phyloP scores from a whole-genome alignment of 176 grass and related monocot genomes.

The Urochloa ruziziensis region DNA sequence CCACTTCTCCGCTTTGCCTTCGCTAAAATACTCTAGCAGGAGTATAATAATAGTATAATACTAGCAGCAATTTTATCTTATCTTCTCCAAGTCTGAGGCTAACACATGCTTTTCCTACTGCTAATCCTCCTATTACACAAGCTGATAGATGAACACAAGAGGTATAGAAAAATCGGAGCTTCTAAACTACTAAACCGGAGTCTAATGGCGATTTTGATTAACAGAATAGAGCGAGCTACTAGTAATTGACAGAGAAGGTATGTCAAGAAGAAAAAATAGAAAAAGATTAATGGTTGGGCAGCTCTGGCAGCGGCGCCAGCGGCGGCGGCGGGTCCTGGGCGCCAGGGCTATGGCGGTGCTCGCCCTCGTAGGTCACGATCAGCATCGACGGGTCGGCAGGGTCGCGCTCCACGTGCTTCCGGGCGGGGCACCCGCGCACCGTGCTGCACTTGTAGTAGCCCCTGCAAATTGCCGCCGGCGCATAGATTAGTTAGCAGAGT shows the following conservation, averaged over 20 bases:
- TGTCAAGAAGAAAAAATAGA: background rate
- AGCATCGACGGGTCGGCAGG: conserved; percentile 69
- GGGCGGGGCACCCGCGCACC: conserved; percentile 63
- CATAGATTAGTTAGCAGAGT: background rate
- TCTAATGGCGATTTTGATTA: background rate
- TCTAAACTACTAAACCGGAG: no score
- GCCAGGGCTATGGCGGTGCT: conserved; percentile 53
- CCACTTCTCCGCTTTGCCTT: background rate
- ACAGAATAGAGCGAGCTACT: background rate
- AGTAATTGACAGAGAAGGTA: background rate
- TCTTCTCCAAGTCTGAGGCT: background rate
- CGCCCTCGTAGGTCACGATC: conserved; percentile 85
- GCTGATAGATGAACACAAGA: background rate
- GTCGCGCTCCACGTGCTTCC: conserved; percentile 90
- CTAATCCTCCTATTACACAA: background rate
- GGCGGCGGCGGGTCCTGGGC: conserved; percentile 15
- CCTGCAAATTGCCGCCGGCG: no score
- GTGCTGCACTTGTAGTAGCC: conserved; percentile 91
- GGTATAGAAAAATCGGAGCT: background rate
- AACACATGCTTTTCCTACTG: background rate
- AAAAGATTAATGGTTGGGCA: background rate
- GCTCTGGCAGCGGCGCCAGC: background rate
- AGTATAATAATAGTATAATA: background rate
- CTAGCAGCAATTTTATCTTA: background rate
- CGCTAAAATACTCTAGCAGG: background rate